A percentile compares a stretch with the other conserved stretches of the same genome.
Evolutionary conservation across 2,329 filamentous ascomycete genomes (phyloP).

Genomic region (Macrophomina phaseolina): DNA sequence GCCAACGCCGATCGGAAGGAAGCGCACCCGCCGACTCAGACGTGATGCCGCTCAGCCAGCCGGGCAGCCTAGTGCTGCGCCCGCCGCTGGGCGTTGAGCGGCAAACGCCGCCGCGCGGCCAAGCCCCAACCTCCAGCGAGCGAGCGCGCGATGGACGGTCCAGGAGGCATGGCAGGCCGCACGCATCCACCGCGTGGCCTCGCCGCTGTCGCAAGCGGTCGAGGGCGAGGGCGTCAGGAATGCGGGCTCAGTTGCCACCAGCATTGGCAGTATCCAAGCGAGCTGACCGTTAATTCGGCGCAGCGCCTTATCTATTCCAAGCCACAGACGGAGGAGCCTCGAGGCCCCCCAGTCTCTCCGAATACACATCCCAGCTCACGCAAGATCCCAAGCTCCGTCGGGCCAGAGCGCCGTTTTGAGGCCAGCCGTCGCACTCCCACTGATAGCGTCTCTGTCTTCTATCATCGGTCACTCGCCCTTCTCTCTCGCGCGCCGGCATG

Average conservation of each 20-base stretch:
- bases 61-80: not conserved
- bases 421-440: slow-evolving; percentile 1
- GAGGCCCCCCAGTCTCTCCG: slow-evolving; percentile 4
- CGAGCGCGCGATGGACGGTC: not conserved
- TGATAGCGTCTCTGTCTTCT: not conserved
- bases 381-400: slow-evolving; percentile 17
- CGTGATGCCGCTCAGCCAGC: not conserved
- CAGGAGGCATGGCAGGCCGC: not conserved
- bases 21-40: slow-evolving; percentile 5
- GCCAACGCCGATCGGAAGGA: slow-evolving; percentile 10
- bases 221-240: not conserved
- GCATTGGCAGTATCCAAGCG: slow-evolving; percentile 18
- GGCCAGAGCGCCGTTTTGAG: slow-evolving; percentile 15
- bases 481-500: not conserved
- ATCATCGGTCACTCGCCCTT: slow-evolving; percentile 7
- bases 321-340: slow-evolving; percentile 15
- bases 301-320: slow-evolving; percentile 22
- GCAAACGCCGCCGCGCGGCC: not conserved
- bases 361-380: slow-evolving; percentile 7
- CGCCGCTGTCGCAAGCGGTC: not conserved
- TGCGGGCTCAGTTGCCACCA: slow-evolving; percentile 12
- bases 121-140: not conserved
- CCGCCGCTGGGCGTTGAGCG: not conserved
- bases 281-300: slow-evolving; percentile 25
- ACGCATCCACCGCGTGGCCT: not conserved